Evolutionary conservation across 805 yeast genomes (phyloP).

Genomic region (Priceomyces fermenticarens): DNA sequence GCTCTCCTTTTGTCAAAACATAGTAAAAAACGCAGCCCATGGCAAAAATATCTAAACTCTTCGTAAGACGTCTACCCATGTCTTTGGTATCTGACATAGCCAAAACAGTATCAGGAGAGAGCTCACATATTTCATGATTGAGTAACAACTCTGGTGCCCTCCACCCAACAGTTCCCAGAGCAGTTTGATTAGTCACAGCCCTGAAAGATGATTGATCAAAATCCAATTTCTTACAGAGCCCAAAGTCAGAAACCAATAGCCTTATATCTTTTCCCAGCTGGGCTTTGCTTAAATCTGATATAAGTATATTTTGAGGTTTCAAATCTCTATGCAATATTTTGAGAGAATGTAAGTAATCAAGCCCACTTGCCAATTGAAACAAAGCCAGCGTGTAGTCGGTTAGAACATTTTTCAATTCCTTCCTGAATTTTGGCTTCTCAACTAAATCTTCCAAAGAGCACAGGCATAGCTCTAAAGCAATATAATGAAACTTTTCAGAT

Average conservation of each 20-base stretch:
- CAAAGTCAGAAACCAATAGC: conserved; percentile 89
- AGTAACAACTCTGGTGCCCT: conserved; percentile 87
- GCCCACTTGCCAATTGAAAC: conserved; percentile 77
- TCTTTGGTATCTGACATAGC: conserved; percentile 18
- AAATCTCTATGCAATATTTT: conserved; percentile 93
- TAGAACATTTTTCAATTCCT: conserved; percentile 25
- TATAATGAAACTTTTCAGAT: conserved; percentile 76
- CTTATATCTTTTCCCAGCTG: conserved; percentile 37
- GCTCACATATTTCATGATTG: conserved; percentile 33
- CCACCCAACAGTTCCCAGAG: conserved; percentile 96
- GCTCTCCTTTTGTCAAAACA: conserved; percentile 75
- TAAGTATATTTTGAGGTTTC: conserved; percentile 90
- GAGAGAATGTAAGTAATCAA: conserved; percentile 80
- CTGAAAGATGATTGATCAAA: conserved; percentile 90
- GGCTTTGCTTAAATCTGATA: conserved; percentile 62
- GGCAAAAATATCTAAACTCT: conserved; percentile 91
- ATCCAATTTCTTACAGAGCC: conserved; percentile 88
- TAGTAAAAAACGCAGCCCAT: conserved; percentile 93
- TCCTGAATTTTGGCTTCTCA: conserved; percentile 47
- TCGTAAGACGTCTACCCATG: conserved; percentile 59
- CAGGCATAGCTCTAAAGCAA: conserved; percentile 88
- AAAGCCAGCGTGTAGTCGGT: conserved; percentile 48
- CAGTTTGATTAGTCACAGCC: conserved; percentile 89
- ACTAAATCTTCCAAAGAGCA: conserved; percentile 86
- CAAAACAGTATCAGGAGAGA: conserved; percentile 37